A percentile compares a stretch with the other conserved stretches of the same genome.
phyloP scores from a whole-genome alignment of 495 filamentous ascomycete species.

The Pyrenopolyporus hunteri region DNA sequence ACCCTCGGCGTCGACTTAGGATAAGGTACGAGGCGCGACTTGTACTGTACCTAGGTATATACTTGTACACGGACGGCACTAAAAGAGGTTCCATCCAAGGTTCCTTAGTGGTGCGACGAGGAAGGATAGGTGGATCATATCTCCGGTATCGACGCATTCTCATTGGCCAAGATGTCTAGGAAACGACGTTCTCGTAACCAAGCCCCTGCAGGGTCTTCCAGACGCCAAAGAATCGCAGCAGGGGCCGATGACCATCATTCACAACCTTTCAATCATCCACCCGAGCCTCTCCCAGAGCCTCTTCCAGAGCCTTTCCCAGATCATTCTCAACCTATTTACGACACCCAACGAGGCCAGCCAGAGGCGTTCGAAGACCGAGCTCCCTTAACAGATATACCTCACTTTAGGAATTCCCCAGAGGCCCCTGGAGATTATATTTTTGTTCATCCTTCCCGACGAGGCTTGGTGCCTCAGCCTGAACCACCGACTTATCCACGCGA shows the following conservation, averaged over 20 bases:
- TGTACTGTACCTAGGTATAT: too few relatives aligned
- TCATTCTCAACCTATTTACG: neutral
- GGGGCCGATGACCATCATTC: neutral
- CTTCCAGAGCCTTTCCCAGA: too few relatives aligned
- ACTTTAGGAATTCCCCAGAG: neutral
- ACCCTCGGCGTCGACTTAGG: too few relatives aligned
- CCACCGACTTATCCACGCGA: neutral
- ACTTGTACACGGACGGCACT: too few relatives aligned
- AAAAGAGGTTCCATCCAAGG: too few relatives aligned
- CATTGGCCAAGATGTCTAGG: conserved; percentile 12
- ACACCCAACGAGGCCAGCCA: neutral
- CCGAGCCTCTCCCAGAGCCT: too few relatives aligned
- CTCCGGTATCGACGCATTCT: conserved; percentile 6
- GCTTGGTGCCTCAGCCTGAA: neutral
- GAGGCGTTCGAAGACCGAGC: neutral
- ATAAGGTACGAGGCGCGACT: too few relatives aligned
- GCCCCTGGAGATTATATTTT: neutral
- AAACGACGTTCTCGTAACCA: conserved; percentile 1
- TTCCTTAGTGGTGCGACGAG: too few relatives aligned
- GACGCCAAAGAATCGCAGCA: neutral
- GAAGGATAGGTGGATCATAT: conserved; percentile 14
- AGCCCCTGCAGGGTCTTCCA: neutral
- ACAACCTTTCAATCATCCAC: neutral
- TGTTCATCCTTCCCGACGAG: neutral
- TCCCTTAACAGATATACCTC: neutral